Evolutionary conservation across 352 stramenopile species (phyloP), one percentile per base, ranked within the genome.

Genomic region (Pythium apleroticum): DNA sequence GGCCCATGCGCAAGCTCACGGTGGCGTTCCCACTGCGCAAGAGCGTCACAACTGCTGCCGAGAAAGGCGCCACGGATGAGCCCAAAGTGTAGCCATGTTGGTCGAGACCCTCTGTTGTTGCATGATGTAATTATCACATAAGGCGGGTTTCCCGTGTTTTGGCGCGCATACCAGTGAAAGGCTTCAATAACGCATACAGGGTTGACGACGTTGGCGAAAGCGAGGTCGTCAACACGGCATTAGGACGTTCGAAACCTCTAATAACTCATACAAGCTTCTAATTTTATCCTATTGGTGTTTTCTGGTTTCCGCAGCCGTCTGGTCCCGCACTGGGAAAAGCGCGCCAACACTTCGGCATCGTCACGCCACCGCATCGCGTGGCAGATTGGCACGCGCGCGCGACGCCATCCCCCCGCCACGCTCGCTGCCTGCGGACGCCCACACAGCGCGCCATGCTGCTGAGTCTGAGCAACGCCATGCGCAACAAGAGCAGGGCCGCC

Each of bases 391-490:
- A n/a, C n/a, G n/a, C n/a, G n/a, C n/a, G n/a, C n/a, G n/a, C n/a
- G n/a, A n/a, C n/a, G n/a, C n/a, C n/a, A n/a, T n/a, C n/a, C n/a
- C n/a, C n/a, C n/a, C n/a, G n/a, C n/a, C n/a, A n/a, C n/a, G n/a
- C n/a, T n/a, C n/a, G n/a, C n/a, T n/a, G n/a, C n/a, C 1, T 15
- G 20, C 39, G 41, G 20, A 27, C n/a, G 30, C 4, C 15, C 15
- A 8, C n/a, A n/a, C n/a, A n/a, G n/a, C n/a, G n/a, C 41, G 14
- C 20, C 45, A 69, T 69, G 61, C 61, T 68, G 30, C 52, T 62
- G 30, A 62, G 61, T 45, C 41, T 68, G 22, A 68, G 61, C 45
- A 68, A 37, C 50, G 66, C 61, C 35, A 69, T 73, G 66, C 66
- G 66, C 53, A 58, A 33, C 33, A 66, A 66, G 39, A 37, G 57